Evolutionary conservation across 164 flowering plant genomes (phyloP).

Genomic region (Annona squamosa): DNA sequence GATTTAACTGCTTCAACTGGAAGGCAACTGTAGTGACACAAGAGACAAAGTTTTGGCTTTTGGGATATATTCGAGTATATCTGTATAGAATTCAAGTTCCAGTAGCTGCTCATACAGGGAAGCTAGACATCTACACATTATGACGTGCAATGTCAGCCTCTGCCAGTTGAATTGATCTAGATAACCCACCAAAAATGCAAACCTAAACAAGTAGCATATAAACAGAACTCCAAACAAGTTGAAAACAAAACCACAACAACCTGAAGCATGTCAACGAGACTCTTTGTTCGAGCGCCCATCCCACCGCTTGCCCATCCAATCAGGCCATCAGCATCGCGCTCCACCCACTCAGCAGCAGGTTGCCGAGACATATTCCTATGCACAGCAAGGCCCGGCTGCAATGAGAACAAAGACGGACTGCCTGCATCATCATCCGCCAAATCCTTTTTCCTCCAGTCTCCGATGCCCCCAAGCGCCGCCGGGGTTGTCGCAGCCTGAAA

Average conservation of each 20-base stretch:
- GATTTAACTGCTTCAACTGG: not conserved
- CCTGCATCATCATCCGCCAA: conserved; percentile 20
- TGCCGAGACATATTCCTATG: conserved; percentile 34
- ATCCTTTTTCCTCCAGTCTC: conserved; percentile 45
- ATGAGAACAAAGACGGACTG: conserved; percentile 48
- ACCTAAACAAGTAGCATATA: not conserved
- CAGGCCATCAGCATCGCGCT: conserved; percentile 30
- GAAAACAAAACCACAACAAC: conserved; percentile 21
- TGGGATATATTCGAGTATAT: not conserved
- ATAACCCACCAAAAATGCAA: not conserved
- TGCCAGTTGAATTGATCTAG: not conserved
- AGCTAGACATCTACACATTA: not conserved
- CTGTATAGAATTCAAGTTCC: not conserved
- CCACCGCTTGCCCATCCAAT: conserved; percentile 38
- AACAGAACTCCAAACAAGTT: not conserved
- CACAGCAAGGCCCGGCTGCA: conserved; percentile 45
- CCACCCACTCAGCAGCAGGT: conserved; percentile 54
- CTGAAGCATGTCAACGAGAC: conserved; percentile 88
- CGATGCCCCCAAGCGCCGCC: conserved; percentile 28
- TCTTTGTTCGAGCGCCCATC: conserved; percentile 61
- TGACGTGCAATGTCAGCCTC: not conserved
- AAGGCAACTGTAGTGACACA: not conserved
- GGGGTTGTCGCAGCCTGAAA: conserved; percentile 36
- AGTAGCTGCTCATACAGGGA: not conserved
- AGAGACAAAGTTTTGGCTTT: not conserved